Base-by-base conservation (phyloP, 1,139 yeast species). In the Kurtzmaniella quercitrusa region DNA sequence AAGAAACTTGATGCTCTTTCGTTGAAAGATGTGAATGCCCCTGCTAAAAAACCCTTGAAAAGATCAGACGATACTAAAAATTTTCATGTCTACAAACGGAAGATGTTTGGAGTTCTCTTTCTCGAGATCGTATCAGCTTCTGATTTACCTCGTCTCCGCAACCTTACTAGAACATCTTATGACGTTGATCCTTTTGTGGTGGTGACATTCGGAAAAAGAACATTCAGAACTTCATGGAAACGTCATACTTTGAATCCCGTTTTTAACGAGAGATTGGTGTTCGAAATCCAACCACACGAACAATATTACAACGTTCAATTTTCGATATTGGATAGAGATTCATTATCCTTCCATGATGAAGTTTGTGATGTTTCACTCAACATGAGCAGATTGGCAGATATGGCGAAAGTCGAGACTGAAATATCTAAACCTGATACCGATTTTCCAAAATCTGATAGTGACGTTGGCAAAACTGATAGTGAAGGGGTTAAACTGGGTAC, bases 161-260 rank as follows among this genome's bases (percentile, higher is more conserved):
- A 78, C 52, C 66, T 79, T 29, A 73, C 78, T 48, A 71, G 91
- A 17, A 79, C 90, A 17, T 83, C 93, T 0, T 93, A 85, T 56
- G 96, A 90, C 60, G 88, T 93, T 95, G 98, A 93, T 57, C 98
- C 98, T 0, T 93, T 91, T 65, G 95, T 91, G 5, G 93, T 91
- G 15, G 83, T 88, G 0, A 83, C 96, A 0, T 89, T 91, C 61
- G 97, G 97, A 11, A 85, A 87, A 56, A 85, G 85, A 50, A 89
- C 94, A 0, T 91, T 81, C 60, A 77, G 95, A 52, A 90, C 97
- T 0, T 84, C 93, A 19, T 85, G 90, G 82, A 79, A 83, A 53
- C 78, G 89, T 25, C 98, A 91, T 58, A 85, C 88, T 1, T 63
- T 89, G 43, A 85, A 84, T 46, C 98, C 98, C 0, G 75, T 82